Conservation (phyloP, 164 flowering plant genomes). For the Sextonia rubra region DNA sequence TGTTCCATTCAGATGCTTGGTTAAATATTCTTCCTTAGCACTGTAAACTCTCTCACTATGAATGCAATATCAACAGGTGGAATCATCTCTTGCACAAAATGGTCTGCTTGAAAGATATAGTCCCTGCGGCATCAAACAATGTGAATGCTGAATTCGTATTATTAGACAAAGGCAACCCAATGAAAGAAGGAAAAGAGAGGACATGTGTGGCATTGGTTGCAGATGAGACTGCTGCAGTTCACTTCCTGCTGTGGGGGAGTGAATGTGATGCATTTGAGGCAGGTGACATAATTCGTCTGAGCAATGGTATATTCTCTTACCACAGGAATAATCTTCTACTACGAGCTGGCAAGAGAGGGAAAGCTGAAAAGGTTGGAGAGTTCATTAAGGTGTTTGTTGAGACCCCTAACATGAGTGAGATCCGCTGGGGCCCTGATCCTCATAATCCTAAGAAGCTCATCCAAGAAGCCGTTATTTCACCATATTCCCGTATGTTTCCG, state of each 20-base stretch:
- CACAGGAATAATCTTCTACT: conserved; percentile 41
- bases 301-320: conserved; percentile 65
- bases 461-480: conserved; percentile 43
- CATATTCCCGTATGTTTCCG: conserved; percentile 55
- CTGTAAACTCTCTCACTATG: neutral
- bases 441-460: conserved; percentile 38
- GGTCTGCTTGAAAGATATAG: conserved; percentile 46
- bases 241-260: conserved; percentile 75
- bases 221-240: conserved; percentile 81
- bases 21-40: neutral
- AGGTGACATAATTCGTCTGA: conserved; percentile 57
- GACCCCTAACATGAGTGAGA: conserved; percentile 79
- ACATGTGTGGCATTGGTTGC: conserved; percentile 74
- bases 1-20: neutral
- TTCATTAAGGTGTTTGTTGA: conserved; percentile 56
- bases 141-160: conserved; percentile 62
- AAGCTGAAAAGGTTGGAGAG: conserved; percentile 65
- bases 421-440: conserved; percentile 57
- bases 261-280: conserved; percentile 69
- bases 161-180: conserved; percentile 47
- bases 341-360: conserved; percentile 78
- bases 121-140: conserved; percentile 70
- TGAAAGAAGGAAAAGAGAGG: conserved; percentile 34
- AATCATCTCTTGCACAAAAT: conserved; percentile 11
- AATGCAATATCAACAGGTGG: conserved; percentile 5